These are phyloP conservation scores for Psophocarpus tetragonolobus DNA, from an alignment of 306 rosid genomes.

Conservation along the genomic window DNA sequence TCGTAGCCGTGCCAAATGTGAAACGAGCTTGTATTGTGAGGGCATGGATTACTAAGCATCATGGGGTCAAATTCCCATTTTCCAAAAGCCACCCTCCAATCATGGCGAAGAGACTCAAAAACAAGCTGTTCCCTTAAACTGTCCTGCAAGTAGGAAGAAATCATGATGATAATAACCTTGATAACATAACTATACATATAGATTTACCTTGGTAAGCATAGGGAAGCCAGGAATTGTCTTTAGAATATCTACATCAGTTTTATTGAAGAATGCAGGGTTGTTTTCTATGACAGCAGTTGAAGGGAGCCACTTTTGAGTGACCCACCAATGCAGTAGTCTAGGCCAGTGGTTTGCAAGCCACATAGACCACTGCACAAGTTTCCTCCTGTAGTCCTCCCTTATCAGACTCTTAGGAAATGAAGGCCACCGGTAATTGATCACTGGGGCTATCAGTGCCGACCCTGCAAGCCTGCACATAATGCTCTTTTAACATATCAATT, in stretches of 20 bases:
- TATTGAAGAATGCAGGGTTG: slow-evolving; percentile 73
- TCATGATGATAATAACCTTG: slow-evolving; percentile 8
- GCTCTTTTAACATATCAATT: neutral
- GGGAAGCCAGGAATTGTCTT: slow-evolving; percentile 77
- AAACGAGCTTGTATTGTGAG: slow-evolving; percentile 50
- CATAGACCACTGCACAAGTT: slow-evolving; percentile 49
- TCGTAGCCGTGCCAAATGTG: slow-evolving; percentile 96
- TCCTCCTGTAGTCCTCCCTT: slow-evolving; percentile 77
- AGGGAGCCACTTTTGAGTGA: slow-evolving; percentile 89
- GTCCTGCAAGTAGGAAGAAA: slow-evolving; percentile 49
- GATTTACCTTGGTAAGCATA: slow-evolving; percentile 78
- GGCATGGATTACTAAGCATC: slow-evolving; percentile 67
- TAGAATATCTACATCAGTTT: slow-evolving; percentile 69
- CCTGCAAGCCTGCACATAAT: slow-evolving; percentile 78
- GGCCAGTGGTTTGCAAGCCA: slow-evolving; percentile 76
- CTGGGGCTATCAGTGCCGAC: slow-evolving; percentile 75
- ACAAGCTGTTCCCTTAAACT: slow-evolving; percentile 56
- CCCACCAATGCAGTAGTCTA: slow-evolving; percentile 79
- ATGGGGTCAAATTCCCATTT: slow-evolving; percentile 89
- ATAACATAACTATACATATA: neutral
- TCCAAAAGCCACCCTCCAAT: slow-evolving; percentile 73
- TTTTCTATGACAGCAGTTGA: slow-evolving; percentile 76
- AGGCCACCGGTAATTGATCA: slow-evolving; percentile 84
- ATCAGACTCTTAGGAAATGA: slow-evolving; percentile 66
- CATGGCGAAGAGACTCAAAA: slow-evolving; percentile 78